A percentile compares a stretch with the other conserved stretches of the same genome.
phyloP scores from a whole-genome alignment of 805 yeast species.

The Pichia eremophila region DNA sequence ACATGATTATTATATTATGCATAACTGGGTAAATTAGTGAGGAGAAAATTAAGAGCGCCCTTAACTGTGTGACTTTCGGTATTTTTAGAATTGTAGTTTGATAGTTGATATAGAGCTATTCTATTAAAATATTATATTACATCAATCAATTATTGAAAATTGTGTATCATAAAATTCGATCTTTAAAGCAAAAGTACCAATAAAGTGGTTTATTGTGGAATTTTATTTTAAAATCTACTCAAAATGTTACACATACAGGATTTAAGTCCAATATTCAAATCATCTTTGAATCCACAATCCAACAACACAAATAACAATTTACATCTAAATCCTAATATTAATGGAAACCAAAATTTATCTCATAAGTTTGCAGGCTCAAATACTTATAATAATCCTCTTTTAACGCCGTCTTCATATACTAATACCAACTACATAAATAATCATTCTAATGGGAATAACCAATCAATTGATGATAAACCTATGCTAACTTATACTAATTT shows the following conservation, averaged over 20 bases:
- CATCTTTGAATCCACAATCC: constrained; percentile 1
- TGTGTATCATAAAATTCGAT: too few species aligned
- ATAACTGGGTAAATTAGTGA: too few species aligned
- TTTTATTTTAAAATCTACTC: neutral
- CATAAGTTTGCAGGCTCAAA: neutral
- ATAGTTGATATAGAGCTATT: too few species aligned
- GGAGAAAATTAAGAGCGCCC: too few species aligned
- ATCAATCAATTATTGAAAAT: too few species aligned
- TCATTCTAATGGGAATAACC: constrained; percentile 17
- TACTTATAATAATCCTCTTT: too few species aligned
- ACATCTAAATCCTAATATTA: neutral
- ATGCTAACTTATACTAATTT: constrained; percentile 21
- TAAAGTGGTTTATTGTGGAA: neutral
- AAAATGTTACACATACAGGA: constrained; percentile 12
- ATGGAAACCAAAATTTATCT: neutral
- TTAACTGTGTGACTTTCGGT: too few species aligned
- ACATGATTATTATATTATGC: too few species aligned
- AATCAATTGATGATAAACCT: constrained; percentile 12
- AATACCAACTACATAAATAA: neutral
- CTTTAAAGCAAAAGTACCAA: neutral
- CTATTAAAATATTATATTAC: too few species aligned
- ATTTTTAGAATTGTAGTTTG: too few species aligned
- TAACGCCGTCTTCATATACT: neutral
- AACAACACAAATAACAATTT: neutral
- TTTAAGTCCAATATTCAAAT: constrained; percentile 10